A percentile compares a stretch with the other conserved stretches of the same genome.
These are phyloP conservation scores for Calamus simplicifolius DNA, from an alignment of 176 grass and related monocot genomes.

Conservation along the genomic window DNA sequence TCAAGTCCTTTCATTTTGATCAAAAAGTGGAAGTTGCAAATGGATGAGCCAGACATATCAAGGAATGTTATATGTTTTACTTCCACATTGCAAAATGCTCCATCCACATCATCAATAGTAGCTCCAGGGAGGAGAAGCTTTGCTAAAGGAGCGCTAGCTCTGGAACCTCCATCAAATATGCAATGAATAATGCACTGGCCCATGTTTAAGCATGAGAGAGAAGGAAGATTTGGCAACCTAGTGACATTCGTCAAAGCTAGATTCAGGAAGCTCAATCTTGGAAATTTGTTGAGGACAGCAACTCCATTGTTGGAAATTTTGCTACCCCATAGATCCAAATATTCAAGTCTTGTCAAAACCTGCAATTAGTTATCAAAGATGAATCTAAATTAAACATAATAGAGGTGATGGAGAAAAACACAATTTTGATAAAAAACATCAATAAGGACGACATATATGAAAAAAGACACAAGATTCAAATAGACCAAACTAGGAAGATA, in stretches of 20 bases:
- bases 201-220: conserved; percentile 55
- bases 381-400: no score
- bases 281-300: conserved; percentile 41
- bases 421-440: no score
- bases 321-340: conserved; percentile 91
- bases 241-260: conserved; percentile 68
- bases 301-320: conserved; percentile 56
- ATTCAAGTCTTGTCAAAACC: conserved; percentile 65
- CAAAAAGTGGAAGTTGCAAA: conserved; percentile 49
- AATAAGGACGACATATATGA: no score
- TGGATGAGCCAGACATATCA: conserved; percentile 49
- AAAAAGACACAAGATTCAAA: no score
- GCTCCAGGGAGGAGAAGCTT: conserved; percentile 37
- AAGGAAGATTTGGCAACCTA: conserved; percentile 41
- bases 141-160: conserved; percentile 29
- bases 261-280: conserved; percentile 63
- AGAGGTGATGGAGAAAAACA: no score
- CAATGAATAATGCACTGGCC: conserved; percentile 67
- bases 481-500: no score
- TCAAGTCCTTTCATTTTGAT: conserved; percentile 44
- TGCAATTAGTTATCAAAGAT: conserved; percentile 22
- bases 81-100: conserved; percentile 47
- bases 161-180: conserved; percentile 35
- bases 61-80: conserved; percentile 45
- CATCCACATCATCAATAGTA: conserved; percentile 36